Base-by-base conservation (phyloP, 257 asterid genomes). In the Solanum raphanifolium region DNA sequence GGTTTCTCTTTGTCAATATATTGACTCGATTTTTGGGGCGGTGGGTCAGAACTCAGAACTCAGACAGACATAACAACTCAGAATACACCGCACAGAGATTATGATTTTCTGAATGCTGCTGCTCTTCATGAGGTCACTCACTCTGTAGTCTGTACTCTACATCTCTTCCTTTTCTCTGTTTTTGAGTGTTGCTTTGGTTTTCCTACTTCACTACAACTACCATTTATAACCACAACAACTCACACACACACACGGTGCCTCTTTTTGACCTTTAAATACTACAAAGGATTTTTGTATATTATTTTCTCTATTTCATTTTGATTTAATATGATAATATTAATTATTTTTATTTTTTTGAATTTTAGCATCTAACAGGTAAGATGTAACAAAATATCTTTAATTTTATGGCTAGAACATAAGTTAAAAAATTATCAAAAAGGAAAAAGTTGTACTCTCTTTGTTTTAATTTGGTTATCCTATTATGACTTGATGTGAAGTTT, bases 131-230 rank as follows among this genome's bases (percentile, higher is more conserved):
- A 79, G 25, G 27, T 43, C 66, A 78, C 36, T 31, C 62, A 52
- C 23, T 52, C 58, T 13, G 58, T 46, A 15, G 6, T 29, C 1
- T 2, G 58, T 46, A 15, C 12, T 29, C 1, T 2, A 12, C 21
- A 34, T 68, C n/a, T 73, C 8, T n/a, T 86, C 60, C 31, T 31
- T 68, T 66, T n/a, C 74, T 32, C 84, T 52, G 89, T 58, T 55
- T 58, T 74, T 27, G 85, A 71, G 88, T 73, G 88, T 85, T 43
- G 73, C 69, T 82, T 29, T 82, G 69, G 85, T 48, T 82, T 81
- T 81, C 18, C 68, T 76, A 27, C 4, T n/a, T 23, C 66, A 55
- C 66, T 55, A 20, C 8, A 13, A 15, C 8, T 15, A 1, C 62
- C 25, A 55, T 55, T 48, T 48, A 8, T 6, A 7, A 21, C 52